Conservation (phyloP, 257 asterid species). For the Fraxinus excelsior region DNA sequence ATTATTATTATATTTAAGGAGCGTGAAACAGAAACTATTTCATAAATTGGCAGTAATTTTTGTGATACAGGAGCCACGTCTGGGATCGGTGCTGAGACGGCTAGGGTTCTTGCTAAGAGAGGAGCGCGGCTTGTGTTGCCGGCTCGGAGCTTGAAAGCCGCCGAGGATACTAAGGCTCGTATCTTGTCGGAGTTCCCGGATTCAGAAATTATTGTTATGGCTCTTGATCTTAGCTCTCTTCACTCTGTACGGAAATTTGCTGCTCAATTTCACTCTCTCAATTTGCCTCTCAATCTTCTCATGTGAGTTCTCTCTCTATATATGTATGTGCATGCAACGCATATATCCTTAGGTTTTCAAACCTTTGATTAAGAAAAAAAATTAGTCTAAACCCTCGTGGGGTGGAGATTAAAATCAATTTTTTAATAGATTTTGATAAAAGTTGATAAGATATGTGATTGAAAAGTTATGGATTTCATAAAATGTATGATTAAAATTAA, state of each 20-base stretch:
- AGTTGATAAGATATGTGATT: no score
- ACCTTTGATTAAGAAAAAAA: no score
- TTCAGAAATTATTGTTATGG: conserved; percentile 66
- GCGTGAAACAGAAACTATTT: not conserved
- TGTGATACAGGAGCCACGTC: conserved; percentile 77
- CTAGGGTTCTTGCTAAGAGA: conserved; percentile 75
- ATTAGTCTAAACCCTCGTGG: no score
- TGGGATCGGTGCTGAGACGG: conserved; percentile 96
- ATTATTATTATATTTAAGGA: no score
- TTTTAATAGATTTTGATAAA: no score
- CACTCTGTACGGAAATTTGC: conserved; percentile 70
- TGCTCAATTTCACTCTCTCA: conserved; percentile 55
- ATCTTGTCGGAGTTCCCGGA: conserved; percentile 66
- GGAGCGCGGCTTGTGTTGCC: conserved; percentile 90
- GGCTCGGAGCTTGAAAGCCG: conserved; percentile 71
- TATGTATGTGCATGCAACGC: not conserved
- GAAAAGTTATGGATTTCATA: no score
- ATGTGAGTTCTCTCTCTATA: conserved; percentile 40
- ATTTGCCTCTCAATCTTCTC: conserved; percentile 82
- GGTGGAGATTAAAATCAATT: no score
- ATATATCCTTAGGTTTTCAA: not conserved
- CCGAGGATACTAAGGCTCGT: conserved; percentile 74
- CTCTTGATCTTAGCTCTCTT: conserved; percentile 87
- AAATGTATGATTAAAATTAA: no score
- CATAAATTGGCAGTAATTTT: not conserved